Conservation (phyloP, 495 filamentous ascomycete genomes). For the Xanthoparmelia taractica region DNA sequence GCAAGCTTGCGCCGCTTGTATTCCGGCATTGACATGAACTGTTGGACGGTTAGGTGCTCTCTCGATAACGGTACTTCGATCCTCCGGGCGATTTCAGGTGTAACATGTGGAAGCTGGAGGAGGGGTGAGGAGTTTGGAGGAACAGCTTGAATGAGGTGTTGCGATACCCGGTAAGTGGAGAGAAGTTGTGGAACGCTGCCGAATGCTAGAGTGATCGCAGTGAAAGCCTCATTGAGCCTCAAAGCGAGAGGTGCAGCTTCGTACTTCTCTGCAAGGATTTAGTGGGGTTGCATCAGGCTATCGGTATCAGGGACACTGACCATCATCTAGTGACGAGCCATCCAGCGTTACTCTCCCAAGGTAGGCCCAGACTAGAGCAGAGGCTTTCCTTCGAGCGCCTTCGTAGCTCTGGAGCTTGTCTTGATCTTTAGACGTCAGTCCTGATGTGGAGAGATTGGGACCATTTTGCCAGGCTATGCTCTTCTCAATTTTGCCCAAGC, state of each 20-base stretch:
- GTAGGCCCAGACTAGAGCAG: constrained; percentile 90
- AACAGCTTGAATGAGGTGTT: constrained; percentile 83
- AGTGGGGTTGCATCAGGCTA: not conserved
- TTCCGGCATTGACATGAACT: constrained; percentile 78
- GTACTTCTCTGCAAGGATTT: constrained; percentile 46
- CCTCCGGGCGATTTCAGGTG: constrained; percentile 59
- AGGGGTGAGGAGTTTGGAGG: constrained; percentile 77
- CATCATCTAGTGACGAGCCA: constrained; percentile 62
- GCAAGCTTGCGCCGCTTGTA: constrained; percentile 60
- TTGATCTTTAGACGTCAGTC: constrained; percentile 62
- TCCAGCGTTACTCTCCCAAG: constrained; percentile 75
- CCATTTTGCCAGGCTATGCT: constrained; percentile 56
- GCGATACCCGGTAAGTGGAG: constrained; percentile 70
- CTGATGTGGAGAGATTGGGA: constrained; percentile 40
- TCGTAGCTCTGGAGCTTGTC: constrained; percentile 61
- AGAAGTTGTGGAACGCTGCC: constrained; percentile 75
- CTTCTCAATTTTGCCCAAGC: constrained; percentile 72
- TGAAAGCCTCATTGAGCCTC: constrained; percentile 75
- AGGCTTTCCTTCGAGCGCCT: constrained; percentile 69
- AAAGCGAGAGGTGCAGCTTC: constrained; percentile 82
- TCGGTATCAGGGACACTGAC: constrained; percentile 41
- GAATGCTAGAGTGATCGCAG: constrained; percentile 77
- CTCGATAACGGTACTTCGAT: constrained; percentile 67
- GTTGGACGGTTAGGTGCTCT: constrained; percentile 69
- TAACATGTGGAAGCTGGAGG: constrained; percentile 86